Conservation (phyloP, 2,329 filamentous ascomycete species). For the Colletotrichum sansevieriae region DNA sequence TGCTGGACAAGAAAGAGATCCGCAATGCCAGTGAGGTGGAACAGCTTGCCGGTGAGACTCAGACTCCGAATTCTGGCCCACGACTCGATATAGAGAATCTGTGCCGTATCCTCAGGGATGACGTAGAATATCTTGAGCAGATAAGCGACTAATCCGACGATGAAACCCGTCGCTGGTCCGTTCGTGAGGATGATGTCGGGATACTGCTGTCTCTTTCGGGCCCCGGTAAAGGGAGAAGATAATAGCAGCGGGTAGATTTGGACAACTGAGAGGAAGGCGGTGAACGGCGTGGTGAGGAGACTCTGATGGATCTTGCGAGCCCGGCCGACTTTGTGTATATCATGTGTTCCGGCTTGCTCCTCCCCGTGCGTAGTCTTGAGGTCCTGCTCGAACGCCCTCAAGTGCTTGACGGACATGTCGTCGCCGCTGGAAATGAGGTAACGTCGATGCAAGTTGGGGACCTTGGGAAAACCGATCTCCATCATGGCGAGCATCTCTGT, state of each 20-base stretch:
- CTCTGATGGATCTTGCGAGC: conserved; percentile 87
- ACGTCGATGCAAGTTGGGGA: conserved; percentile 74
- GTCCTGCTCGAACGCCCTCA: conserved; percentile 67
- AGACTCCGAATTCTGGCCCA: conserved; percentile 88
- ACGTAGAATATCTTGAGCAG: conserved; percentile 60
- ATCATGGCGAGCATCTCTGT: conserved; percentile 94
- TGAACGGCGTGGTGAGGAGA: conserved; percentile 78
- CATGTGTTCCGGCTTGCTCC: conserved; percentile 63
- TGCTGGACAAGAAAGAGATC: conserved; percentile 90
- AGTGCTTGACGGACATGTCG: conserved; percentile 75
- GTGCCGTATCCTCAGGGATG: conserved; percentile 68
- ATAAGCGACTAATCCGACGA: conserved; percentile 70
- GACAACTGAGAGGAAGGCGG: conserved; percentile 74
- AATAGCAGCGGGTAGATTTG: conserved; percentile 71
- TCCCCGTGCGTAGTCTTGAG: conserved; percentile 46
- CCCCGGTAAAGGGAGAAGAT: conserved; percentile 47
- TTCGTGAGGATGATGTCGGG: conserved; percentile 88
- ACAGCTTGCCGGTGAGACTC: conserved; percentile 85
- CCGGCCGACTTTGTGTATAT: conserved; percentile 77
- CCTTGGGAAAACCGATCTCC: conserved; percentile 66
- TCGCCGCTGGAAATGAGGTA: conserved; percentile 88
- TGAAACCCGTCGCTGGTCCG: conserved; percentile 88
- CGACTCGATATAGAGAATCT: conserved; percentile 89
- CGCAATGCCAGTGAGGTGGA: conserved; percentile 73
- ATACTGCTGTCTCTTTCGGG: conserved; percentile 53